Evolutionary conservation across 495 filamentous ascomycete species (phyloP), one percentile per base, ranked within the genome.

Genomic region (Neurospora sp.): DNA sequence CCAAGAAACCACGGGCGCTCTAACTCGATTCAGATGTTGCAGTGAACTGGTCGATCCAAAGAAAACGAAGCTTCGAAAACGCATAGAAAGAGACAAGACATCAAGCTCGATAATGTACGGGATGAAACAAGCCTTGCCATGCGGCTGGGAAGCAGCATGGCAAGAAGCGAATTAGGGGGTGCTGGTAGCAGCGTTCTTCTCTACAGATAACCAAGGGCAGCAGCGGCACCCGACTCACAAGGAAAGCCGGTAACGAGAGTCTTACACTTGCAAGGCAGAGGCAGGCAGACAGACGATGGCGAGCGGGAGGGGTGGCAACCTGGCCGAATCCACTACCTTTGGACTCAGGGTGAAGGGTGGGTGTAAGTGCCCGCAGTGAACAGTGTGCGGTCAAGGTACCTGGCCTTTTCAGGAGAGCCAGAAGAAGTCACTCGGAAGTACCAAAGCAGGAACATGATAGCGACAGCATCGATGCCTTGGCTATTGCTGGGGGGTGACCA

Each of bases 121-220:
- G 80, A 76, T 85, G 83, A 86, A 86, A 85, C 82, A 79, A 78
- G 75, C 77, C 79, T 76, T 82, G 82, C 83, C 83, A 82, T 82
- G 81, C 82, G 79, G 81, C 77, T 82, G 84, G 82, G 79, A n/a
- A 75, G 78, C 74, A 80, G 80, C 82, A 84, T 83, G 80, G 82
- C 81, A 80, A 78, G 78, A 83, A 80, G 79, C 80, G 78, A 82
- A 78, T 79, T 76, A 78, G 77, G 78, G 76, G 41, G 42, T 70
- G 69, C 72, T 73, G 38, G 42, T 73, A 75, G 39, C 69, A 39
- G 31, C 44, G 40, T 14, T 9, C 53, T 65, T 65, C 27, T 35
- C 53, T 18, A 37, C 53, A 68, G 75, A 70, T 45, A 70, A 69
- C 71, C 42, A 37, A 12, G 72, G 70, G 65, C 73, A 71, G 72